Conservation (phyloP, 805 yeast genomes). For the Candida chilensis region DNA sequence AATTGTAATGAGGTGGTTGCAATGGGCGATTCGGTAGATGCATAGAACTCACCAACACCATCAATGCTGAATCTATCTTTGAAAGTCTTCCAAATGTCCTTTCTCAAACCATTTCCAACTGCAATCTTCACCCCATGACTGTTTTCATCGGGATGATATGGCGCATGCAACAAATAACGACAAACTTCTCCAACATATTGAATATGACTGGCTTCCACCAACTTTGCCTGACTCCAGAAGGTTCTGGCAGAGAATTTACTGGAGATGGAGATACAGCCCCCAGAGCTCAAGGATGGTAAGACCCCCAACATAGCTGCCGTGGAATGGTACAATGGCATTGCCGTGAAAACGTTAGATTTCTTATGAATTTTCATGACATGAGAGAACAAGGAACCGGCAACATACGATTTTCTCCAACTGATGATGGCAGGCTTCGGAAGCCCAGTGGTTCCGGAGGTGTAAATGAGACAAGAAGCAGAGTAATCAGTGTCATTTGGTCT, state of each 20-base stretch:
- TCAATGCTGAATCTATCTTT: slow-evolving; percentile 67
- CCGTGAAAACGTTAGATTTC: slow-evolving; percentile 61
- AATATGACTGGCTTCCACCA: slow-evolving; percentile 65
- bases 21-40: slow-evolving; percentile 87
- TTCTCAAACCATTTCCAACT: slow-evolving; percentile 84
- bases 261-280: slow-evolving; percentile 72
- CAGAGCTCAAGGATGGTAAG: slow-evolving; percentile 53
- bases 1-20: slow-evolving; percentile 75
- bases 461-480: slow-evolving; percentile 64
- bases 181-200: slow-evolving; percentile 96
- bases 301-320: slow-evolving; percentile 87
- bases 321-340: slow-evolving; percentile 94
- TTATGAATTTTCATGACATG: slow-evolving; percentile 51
- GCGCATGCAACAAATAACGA: slow-evolving; percentile 66
- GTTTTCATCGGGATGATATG: slow-evolving; percentile 56
- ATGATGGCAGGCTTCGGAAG: slow-evolving; percentile 89
- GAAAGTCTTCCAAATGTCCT: slow-evolving; percentile 81
- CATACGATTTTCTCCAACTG: slow-evolving; percentile 78
- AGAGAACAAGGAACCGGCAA: slow-evolving; percentile 67
- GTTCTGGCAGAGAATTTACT: slow-evolving; percentile 76
- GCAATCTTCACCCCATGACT: slow-evolving; percentile 60
- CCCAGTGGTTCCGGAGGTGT: slow-evolving; percentile 94
- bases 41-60: slow-evolving; percentile 85
- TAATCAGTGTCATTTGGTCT: slow-evolving; percentile 48
- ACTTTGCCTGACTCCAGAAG: slow-evolving; percentile 83